Percentiles rank a stretch among this genome's conserved stretches.
Conservation (phyloP, 768 basidiomycete species). For the Termitomyces sp. region DNA sequence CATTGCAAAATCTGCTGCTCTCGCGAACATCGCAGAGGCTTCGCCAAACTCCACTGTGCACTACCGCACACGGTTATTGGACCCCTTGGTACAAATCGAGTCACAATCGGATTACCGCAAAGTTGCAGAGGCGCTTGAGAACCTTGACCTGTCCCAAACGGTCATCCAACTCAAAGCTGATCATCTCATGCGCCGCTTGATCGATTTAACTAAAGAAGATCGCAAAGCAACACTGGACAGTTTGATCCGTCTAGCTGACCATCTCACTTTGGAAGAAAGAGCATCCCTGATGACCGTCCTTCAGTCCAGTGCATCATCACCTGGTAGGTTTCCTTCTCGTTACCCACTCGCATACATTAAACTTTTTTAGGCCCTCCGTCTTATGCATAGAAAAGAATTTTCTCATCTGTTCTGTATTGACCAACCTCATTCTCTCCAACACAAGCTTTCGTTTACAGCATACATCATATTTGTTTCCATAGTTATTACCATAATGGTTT, state of each 20-base stretch:
- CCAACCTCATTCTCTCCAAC: neutral
- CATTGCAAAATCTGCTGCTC: conserved; percentile 60
- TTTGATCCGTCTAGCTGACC: conserved; percentile 67
- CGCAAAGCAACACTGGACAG: conserved; percentile 74
- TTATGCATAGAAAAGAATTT: conserved; percentile 17
- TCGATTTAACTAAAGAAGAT: conserved; percentile 68
- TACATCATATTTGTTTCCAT: conserved; percentile 15
- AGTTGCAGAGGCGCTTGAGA: conserved; percentile 63
- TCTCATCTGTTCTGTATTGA: neutral
- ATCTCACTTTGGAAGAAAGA: conserved; percentile 70
- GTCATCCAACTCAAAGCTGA: conserved; percentile 65
- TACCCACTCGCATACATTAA: neutral
- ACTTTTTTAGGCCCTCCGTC: conserved; percentile 30
- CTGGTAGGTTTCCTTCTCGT: conserved; percentile 40
- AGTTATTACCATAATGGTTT: conserved; percentile 14
- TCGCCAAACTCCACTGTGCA: conserved; percentile 67
- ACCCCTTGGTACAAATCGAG: conserved; percentile 54
- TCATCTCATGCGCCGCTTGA: conserved; percentile 58
- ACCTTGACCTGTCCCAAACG: conserved; percentile 60
- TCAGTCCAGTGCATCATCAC: conserved; percentile 49
- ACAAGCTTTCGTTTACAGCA: conserved; percentile 8
- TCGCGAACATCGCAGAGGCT: conserved; percentile 60
- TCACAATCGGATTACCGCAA: conserved; percentile 48
- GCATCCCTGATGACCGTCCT: conserved; percentile 53
- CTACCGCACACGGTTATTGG: conserved; percentile 60